Evolutionary conservation across 306 rosid species (phyloP).

Genomic region (Carpinus viminea): DNA sequence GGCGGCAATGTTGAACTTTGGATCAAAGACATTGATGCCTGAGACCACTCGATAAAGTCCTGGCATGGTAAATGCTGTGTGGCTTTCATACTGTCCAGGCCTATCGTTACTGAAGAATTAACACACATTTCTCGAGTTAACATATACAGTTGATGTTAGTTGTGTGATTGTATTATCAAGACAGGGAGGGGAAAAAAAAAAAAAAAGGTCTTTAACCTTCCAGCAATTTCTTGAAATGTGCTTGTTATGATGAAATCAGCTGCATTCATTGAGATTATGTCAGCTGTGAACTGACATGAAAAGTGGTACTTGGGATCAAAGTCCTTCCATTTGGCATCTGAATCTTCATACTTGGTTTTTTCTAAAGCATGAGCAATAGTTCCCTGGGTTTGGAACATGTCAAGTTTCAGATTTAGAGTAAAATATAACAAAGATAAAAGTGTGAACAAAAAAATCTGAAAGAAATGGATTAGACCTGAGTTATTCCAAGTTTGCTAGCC

Average conservation of each 20-base stretch:
- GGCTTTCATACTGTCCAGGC: constrained; percentile 94
- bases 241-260: constrained; percentile 90
- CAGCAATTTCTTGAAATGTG: constrained; percentile 93
- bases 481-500: constrained; percentile 82
- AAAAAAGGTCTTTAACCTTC: constrained; percentile 57
- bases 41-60: constrained; percentile 91
- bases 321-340: constrained; percentile 91
- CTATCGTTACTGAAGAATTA: constrained; percentile 68
- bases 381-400: constrained; percentile 45
- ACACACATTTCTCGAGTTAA: background rate
- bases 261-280: constrained; percentile 87
- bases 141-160: background rate
- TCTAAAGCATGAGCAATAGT: constrained; percentile 95
- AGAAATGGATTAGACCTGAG: constrained; percentile 48
- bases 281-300: constrained; percentile 91
- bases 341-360: constrained; percentile 90
- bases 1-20: constrained; percentile 88
- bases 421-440: background rate
- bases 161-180: background rate
- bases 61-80: constrained; percentile 82
- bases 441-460: background rate
- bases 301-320: constrained; percentile 86
- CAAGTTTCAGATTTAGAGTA: constrained; percentile 1
- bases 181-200: no score
- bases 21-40: constrained; percentile 91